Evolutionary conservation across 2,329 filamentous ascomycete species (phyloP).

Genomic region (Mariannaea sp.): DNA sequence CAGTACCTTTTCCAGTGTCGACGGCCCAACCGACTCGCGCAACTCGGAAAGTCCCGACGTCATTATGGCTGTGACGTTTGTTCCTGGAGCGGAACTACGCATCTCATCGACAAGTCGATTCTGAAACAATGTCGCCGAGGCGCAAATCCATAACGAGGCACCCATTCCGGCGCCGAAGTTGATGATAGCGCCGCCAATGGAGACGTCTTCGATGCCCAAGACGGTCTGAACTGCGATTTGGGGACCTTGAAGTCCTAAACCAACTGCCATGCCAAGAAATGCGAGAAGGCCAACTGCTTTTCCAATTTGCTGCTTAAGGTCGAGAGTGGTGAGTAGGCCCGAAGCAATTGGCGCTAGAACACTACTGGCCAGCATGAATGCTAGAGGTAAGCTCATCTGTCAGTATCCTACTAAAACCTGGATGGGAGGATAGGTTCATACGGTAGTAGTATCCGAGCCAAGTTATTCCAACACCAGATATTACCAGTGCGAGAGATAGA

Average conservation of each 20-base stretch:
- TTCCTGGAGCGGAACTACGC: slow-evolving; percentile 12
- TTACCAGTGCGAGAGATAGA: slow-evolving; percentile 18
- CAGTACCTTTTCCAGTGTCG: slow-evolving; percentile 19
- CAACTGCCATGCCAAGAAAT: slow-evolving; percentile 30
- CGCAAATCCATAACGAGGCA: slow-evolving; percentile 32
- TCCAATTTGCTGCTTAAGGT: slow-evolving; percentile 27
- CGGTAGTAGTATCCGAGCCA: slow-evolving; percentile 34
- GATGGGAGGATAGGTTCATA: background rate
- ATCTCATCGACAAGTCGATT: slow-evolving; percentile 26
- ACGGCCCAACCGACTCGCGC: slow-evolving; percentile 23
- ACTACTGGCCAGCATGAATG: slow-evolving; percentile 34
- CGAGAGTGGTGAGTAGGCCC: slow-evolving; percentile 29
- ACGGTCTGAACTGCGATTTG: slow-evolving; percentile 29
- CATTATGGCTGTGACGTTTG: slow-evolving; percentile 16
- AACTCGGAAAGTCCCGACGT: slow-evolving; percentile 24
- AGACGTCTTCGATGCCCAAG: slow-evolving; percentile 27
- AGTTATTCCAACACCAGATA: slow-evolving; percentile 31
- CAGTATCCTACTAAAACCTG: rapidly evolving
- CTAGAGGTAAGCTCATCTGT: slow-evolving; percentile 11
- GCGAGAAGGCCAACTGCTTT: slow-evolving; percentile 28
- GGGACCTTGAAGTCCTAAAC: slow-evolving; percentile 31
- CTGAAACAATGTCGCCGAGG: slow-evolving; percentile 34
- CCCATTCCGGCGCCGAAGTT: slow-evolving; percentile 34
- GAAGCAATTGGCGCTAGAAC: slow-evolving; percentile 29
- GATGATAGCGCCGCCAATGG: slow-evolving; percentile 31